Conservation (phyloP, 257 asterid genomes). For the Ophiorrhiza pumila region DNA sequence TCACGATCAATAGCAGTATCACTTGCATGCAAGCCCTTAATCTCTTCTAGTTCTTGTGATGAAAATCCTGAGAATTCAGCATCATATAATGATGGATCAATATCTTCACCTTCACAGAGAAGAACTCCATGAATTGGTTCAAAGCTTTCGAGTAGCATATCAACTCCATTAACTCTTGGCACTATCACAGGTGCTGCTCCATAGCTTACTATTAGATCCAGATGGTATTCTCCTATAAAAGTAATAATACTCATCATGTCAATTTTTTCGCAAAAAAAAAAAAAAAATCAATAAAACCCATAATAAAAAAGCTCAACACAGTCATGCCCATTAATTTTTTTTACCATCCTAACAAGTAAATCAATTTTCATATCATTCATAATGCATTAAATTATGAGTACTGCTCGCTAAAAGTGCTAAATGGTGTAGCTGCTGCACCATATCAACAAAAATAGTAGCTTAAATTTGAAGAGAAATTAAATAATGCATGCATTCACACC, state of each 20-base stretch:
- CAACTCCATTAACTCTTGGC: constrained; percentile 77
- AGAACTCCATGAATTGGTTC: constrained; percentile 91
- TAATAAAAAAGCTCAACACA: too few relatives aligned
- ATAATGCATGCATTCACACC: constrained; percentile 36
- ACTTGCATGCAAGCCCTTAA: constrained; percentile 50
- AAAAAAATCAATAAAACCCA: too few relatives aligned
- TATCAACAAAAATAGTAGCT: not conserved
- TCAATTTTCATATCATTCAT: too few relatives aligned
- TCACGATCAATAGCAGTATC: constrained; percentile 74
- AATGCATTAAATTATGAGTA: too few relatives aligned
- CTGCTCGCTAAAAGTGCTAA: too few relatives aligned
- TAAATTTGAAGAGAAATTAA: not conserved
- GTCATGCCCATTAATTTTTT: too few relatives aligned
- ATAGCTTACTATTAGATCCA: constrained; percentile 70
- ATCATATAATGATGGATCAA: constrained; percentile 71
- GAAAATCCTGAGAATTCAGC: constrained; percentile 45
- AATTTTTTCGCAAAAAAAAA: not conserved
- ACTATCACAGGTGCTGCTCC: constrained; percentile 84
- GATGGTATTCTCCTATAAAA: constrained; percentile 68
- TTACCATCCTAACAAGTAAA: too few relatives aligned
- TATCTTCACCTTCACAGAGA: constrained; percentile 89
- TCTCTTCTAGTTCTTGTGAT: constrained; percentile 60
- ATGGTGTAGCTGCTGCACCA: too few relatives aligned
- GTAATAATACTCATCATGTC: not conserved
- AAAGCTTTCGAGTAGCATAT: constrained; percentile 64